Base-by-base conservation (phyloP, 768 basidiomycete genomes). In the Psilocybe cubensis region DNA sequence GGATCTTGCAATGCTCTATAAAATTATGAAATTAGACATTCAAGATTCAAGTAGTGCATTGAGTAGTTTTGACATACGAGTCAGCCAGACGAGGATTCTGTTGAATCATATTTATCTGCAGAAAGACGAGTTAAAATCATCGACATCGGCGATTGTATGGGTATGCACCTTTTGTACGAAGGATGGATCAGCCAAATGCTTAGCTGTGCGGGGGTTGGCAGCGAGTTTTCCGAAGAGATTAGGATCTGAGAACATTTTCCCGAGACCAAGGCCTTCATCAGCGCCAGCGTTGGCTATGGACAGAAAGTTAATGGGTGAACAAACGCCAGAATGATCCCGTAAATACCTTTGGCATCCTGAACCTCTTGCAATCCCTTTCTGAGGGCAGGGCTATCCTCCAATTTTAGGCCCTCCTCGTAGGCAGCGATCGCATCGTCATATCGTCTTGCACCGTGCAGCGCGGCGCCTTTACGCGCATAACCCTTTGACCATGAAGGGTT, bases 361-460 rank as follows among this genome's bases (percentile, higher is more conserved):
- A 97, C 96, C 61, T 96, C 94, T 58, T 92, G 86, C 53, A 96
- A 77, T 29, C 96, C 96, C 70, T 94, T 96, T 67, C 85, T 83
- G 49, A 95, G 79, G 8, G 88, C 86, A 18, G 92, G 86, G 65
- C 85, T 91, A 65, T 91, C 90, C 70, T 96, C 96, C 49, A 88
- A 71, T 66, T 89, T 84, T 40, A 97, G 77, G 18, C 95, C 96
- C 24, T 76, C 74, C 66, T 96, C 87, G 73, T 96, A 96, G 7
- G 89, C 86, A 54, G 82, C 78, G 62, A 96, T 89, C 6, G 94
- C 94, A 14, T 95, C 92, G 56, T 87, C 89, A 66, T 84, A 96
- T 69, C 81, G 78, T 56, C 81, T 79, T 31, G 84, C 79, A 28
- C 96, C 96, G 66, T 97, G 96, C 58, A 97, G 74, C 24, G 96